A percentile compares a stretch with the other conserved stretches of the same genome.
phyloP scores from a whole-genome alignment of 2,329 filamentous ascomycete genomes.

The Atkinsonella texensis region DNA sequence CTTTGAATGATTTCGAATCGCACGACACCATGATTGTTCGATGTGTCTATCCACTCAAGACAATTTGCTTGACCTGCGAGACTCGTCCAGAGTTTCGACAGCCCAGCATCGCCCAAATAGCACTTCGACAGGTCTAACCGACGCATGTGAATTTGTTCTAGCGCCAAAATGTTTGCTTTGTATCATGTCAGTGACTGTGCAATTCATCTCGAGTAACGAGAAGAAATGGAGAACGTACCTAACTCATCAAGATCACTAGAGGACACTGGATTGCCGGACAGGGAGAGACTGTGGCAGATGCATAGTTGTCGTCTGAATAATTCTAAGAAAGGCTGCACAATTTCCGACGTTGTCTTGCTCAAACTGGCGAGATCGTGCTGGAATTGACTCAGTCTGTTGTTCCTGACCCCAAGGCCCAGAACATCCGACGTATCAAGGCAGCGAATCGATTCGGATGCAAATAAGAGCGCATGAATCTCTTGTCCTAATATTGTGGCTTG shows the following conservation, averaged over 20 bases:
- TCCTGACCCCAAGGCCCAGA: conserved; percentile 17
- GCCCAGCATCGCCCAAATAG: conserved; percentile 34
- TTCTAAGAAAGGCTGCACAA: conserved; percentile 37
- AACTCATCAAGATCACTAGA: conserved; percentile 36
- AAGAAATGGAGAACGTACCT: conserved; percentile 20
- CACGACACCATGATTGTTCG: conserved; percentile 39
- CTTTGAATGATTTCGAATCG: conserved; percentile 33
- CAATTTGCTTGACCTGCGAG: conserved; percentile 32
- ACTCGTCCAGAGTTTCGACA: conserved; percentile 35
- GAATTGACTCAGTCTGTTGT: conserved; percentile 12
- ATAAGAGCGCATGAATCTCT: conserved; percentile 43
- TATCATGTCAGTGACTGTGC: neutral
- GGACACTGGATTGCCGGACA: conserved; percentile 38
- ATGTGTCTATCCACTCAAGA: conserved; percentile 38
- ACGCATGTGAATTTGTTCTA: conserved; percentile 28
- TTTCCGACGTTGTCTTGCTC: conserved; percentile 23
- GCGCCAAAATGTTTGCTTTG: conserved; percentile 20
- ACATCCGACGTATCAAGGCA: conserved; percentile 41
- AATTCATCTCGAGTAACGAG: neutral
- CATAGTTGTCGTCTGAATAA: conserved; percentile 34
- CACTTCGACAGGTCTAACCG: conserved; percentile 40
- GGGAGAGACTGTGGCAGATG: conserved; percentile 37
- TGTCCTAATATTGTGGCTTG: conserved; percentile 41
- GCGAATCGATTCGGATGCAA: conserved; percentile 42
- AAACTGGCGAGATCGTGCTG: conserved; percentile 12